These are phyloP conservation scores for Penicillium sp. DNA, from an alignment of 2,329 filamentous ascomycete genomes.

Conservation along the genomic window DNA sequence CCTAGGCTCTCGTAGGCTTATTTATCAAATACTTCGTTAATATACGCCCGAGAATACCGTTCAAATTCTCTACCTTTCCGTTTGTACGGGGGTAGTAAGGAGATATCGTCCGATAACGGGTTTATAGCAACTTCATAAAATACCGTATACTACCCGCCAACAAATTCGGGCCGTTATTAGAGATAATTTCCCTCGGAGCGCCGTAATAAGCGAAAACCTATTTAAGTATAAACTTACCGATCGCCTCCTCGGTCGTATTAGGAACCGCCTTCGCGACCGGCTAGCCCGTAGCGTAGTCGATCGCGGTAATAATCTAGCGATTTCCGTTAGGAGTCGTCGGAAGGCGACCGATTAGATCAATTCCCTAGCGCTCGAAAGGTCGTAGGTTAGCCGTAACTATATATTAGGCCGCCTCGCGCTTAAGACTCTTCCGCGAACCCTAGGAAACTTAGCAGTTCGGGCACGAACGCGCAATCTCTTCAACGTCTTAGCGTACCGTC, in stretches of 20 bases:
- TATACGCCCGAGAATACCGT: slow-evolving; percentile 1
- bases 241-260: not conserved
- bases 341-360: not conserved
- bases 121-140: not conserved
- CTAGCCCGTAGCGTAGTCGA: not conserved
- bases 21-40: slow-evolving; percentile 9
- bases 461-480: not conserved
- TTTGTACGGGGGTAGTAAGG: slow-evolving; percentile 7
- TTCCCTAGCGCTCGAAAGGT: not conserved
- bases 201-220: slow-evolving; percentile 5
- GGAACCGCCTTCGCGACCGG: not conserved
- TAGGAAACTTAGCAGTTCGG: not conserved
- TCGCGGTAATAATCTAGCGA: not conserved
- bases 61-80: slow-evolving; percentile 8
- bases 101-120: not conserved
- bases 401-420: not conserved
- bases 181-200: not conserved
- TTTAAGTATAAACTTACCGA: slow-evolving; percentile 1
- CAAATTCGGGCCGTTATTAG: too few relatives aligned
- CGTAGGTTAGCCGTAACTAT: not conserved
- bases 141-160: not conserved
- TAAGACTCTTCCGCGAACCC: not conserved
- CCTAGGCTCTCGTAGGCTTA: slow-evolving; percentile 2
- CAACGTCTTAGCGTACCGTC: not conserved
- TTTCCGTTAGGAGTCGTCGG: not conserved